These are phyloP conservation scores for Xylaria arbuscula DNA, from an alignment of 2,329 filamentous ascomycete genomes.

Conservation along the genomic window DNA sequence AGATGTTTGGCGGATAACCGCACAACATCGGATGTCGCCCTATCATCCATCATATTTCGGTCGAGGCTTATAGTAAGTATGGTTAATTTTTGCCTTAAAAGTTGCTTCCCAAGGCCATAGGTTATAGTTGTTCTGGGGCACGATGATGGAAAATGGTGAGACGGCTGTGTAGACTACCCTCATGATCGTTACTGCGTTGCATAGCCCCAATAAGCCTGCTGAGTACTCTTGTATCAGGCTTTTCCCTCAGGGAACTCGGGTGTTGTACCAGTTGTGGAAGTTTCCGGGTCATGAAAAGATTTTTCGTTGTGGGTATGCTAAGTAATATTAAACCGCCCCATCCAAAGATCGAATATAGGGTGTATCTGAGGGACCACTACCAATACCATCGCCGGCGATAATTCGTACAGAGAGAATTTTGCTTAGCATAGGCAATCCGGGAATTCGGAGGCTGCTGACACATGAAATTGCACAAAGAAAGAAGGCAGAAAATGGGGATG, in stretches of 20 bases:
- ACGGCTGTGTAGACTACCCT: background rate
- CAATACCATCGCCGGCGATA: background rate
- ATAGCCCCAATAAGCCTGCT: background rate
- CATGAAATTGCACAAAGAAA: background rate
- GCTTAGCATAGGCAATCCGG: background rate
- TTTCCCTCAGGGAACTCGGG: background rate
- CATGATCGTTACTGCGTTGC: background rate
- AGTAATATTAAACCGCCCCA: background rate
- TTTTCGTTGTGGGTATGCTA: background rate
- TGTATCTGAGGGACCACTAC: too few relatives aligned
- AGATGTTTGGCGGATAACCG: slow-evolving; percentile 6
- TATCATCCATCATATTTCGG: slow-evolving; percentile 4
- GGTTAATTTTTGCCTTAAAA: background rate
- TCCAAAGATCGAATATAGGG: background rate
- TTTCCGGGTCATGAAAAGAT: background rate
- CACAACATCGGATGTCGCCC: background rate
- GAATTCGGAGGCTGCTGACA: background rate
- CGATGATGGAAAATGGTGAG: background rate
- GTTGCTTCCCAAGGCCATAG: background rate
- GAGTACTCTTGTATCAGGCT: background rate
- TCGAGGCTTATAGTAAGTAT: background rate
- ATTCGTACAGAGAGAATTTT: background rate
- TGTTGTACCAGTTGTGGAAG: background rate
- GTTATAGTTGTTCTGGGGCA: background rate
- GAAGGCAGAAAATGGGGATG: background rate